Conservation (phyloP, 306 rosid species). For the Heteromeles arbutifolia region DNA sequence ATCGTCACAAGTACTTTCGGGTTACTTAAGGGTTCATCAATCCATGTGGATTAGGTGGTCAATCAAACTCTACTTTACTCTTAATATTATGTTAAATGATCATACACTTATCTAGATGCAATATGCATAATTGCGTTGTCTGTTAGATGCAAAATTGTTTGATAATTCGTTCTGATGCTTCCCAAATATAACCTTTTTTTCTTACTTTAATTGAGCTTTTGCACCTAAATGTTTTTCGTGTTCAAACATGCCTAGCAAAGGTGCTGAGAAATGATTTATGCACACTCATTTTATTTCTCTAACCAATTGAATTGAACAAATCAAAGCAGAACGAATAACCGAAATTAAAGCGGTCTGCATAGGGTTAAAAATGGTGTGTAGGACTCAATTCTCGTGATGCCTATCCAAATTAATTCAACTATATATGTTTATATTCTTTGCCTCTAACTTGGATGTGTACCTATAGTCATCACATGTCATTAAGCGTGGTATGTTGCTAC, state of each 20-base stretch:
- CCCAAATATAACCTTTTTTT: constrained; percentile 36
- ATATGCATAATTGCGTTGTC: background rate
- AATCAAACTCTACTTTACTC: background rate
- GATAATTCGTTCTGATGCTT: constrained; percentile 7
- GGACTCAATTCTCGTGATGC: background rate
- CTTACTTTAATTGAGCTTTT: constrained; percentile 4
- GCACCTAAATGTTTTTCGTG: constrained; percentile 18
- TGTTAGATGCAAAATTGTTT: constrained; percentile 2
- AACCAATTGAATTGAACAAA: too few relatives aligned
- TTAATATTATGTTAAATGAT: background rate
- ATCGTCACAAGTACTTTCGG: background rate
- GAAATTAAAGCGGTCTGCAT: too few relatives aligned
- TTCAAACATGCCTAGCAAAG: background rate
- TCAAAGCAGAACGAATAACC: too few relatives aligned
- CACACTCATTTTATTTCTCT: too few relatives aligned
- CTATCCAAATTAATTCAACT: constrained; percentile 20
- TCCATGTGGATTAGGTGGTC: background rate
- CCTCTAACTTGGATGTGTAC: constrained; percentile 38
- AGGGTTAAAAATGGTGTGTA: background rate
- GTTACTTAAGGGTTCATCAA: background rate
- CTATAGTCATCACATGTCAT: constrained; percentile 16
- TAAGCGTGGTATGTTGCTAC: constrained; percentile 19
- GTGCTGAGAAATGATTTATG: too few relatives aligned
- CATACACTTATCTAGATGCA: background rate
- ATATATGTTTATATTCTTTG: constrained; percentile 19